phyloP scores from a whole-genome alignment of 83 land plant species.

The Picea mariana region DNA sequence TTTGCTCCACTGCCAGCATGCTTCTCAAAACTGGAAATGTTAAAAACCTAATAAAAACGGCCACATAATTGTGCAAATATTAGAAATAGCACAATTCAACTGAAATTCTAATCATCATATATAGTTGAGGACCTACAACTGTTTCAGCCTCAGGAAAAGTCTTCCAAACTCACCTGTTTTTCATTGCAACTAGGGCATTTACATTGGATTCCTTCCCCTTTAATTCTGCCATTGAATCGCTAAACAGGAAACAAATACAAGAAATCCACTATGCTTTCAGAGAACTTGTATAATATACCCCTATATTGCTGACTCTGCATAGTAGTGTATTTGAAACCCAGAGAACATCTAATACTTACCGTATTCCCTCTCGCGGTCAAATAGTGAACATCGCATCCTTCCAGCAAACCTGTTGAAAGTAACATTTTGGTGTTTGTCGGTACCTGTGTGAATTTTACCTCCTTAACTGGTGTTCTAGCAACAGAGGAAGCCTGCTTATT shows the following conservation, averaged over 20 bases:
- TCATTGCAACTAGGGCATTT: slow-evolving; percentile 39
- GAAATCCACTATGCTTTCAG: background rate
- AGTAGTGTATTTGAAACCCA: background rate
- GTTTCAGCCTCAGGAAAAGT: slow-evolving; percentile 12
- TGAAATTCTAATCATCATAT: background rate
- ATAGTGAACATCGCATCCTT: slow-evolving; percentile 40
- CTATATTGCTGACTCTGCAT: background rate
- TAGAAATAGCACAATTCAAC: background rate
- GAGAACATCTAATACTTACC: background rate
- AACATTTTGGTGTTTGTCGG: slow-evolving; percentile 39
- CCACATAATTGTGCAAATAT: background rate
- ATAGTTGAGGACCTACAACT: background rate
- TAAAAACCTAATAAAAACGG: slow-evolving; percentile 25
- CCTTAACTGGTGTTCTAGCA: background rate
- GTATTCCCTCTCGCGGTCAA: slow-evolving; percentile 26
- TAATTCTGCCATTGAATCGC: slow-evolving; percentile 26
- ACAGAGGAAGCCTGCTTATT: background rate
- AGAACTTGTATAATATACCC: background rate
- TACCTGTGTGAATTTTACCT: slow-evolving; percentile 13
- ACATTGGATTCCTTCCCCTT: slow-evolving; percentile 30
- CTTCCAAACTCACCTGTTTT: slow-evolving; percentile 19
- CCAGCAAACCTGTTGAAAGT: slow-evolving; percentile 39
- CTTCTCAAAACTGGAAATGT: slow-evolving; percentile 47
- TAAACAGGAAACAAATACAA: slow-evolving; percentile 8
- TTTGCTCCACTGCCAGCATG: slow-evolving; percentile 55